Evolutionary conservation across 805 yeast genomes (phyloP), one percentile per base, ranked within the genome.

Genomic region (Ascoidea rubescens): DNA sequence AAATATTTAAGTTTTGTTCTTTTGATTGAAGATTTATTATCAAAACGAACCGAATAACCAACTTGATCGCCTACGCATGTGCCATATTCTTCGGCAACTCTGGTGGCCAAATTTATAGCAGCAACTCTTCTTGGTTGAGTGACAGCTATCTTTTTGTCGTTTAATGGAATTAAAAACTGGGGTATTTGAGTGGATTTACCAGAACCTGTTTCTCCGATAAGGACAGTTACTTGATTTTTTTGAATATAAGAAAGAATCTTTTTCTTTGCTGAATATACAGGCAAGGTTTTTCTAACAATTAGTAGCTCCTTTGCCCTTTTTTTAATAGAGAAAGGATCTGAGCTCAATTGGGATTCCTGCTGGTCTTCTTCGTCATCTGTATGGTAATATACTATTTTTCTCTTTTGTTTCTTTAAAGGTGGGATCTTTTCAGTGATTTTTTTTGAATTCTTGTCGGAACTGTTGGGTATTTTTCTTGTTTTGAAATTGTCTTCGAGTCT

Each of bases 51-150:
- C 51, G 95, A 82, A 68, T 87, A 91, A 56, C 99, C 99, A 37
- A 91, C 96, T 50, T 78, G 82, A 42, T 75, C 77, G 28, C 99
- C 98, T 7, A 91, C 63, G 5, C 63, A 64, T 53, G 87, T 78
- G 0, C 96, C 96, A 58, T 74, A 73, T 66, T 91, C 99, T 58
- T 87, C 87, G 12, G 96, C 80, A 4, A 91, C 99, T 69, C 99
- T 82, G 31, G 84, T 77, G 0, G 98, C 98, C 63, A 91, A 74
- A 55, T 89, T 88, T 50, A 93, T 87, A 1, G 99, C 99, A 4
- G 99, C 98, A 45, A 91, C 99, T 62, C 98, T 77, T 69, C 99
- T 83, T 1, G 99, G 99, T 69, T 91, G 98, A 0, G 99, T 90
- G 5, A 93, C 91, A 0, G 96, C 98, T 21, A 91, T 81, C 31